Base-by-base conservation (phyloP, 2,329 filamentous ascomycete species). In the Xylaria sp. region DNA sequence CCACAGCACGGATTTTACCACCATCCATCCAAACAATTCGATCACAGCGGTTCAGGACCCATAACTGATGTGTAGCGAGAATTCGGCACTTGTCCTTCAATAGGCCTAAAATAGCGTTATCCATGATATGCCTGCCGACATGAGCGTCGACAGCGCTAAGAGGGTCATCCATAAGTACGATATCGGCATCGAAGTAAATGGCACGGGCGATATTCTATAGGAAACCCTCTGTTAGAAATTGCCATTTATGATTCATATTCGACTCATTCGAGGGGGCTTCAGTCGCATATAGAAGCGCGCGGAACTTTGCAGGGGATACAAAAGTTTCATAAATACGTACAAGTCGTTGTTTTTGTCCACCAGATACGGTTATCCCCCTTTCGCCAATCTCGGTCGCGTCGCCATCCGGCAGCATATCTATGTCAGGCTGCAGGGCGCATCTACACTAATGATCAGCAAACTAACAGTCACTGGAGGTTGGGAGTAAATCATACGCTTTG, bases 321-420 rank as follows among this genome's bases (percentile, higher is more conserved):
- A 29, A 10, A 10, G 17, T 29, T 15, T 38, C 5, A 45, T 51
- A 49, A 50, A 51, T 54, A 47, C 64, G 15, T 60, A 66, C 72
- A 97, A 83, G 11, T 61, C 96, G 89, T 78, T 97, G 95, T 79
- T 97, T 97, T 79, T 98, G 95, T 1, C 95, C 95, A 63, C 96
- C 95, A 20, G 94, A 97, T 1, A 98, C 92, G 0, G 94, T 98
- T 75, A 98, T 97, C 60, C 96, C 95, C 68, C 94, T 90, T 79
- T 98, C 96, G 29, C 95, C 96, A 75, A 98, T 97, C 78, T 98
- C 95, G 0, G 95, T 99, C 73, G 87, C 80, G 73, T 98, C 96
- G 15, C 93, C 92, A 64, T 92, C 88, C 0, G 95, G 95, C n/a
- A 98, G 84, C 89, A 97, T 97, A 54, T 97, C 93, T 6, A 98